Evolutionary conservation across 495 filamentous ascomycete species (phyloP).

Genomic region (Penicillium lividum): DNA sequence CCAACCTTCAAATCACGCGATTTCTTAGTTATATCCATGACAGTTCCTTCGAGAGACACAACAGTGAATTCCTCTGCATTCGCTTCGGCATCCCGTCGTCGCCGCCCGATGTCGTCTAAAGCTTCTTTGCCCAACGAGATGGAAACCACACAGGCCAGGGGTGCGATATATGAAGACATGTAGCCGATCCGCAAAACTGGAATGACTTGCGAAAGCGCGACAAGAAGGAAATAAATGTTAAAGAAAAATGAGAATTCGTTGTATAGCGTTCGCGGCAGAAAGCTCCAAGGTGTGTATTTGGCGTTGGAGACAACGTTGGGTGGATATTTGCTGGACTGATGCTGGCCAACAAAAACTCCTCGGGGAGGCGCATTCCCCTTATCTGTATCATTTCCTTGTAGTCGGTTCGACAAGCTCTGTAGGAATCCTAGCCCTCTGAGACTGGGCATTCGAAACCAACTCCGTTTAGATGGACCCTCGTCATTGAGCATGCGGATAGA

Average conservation of each 20-base stretch:
- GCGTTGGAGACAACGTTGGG: conserved; percentile 90
- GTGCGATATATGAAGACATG: conserved; percentile 90
- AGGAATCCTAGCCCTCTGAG: conserved; percentile 29
- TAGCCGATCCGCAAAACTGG: conserved; percentile 89
- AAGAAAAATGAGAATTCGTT: conserved; percentile 99
- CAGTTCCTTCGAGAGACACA: conserved; percentile 58
- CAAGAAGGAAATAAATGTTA: conserved; percentile 97
- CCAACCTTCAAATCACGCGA: conserved; percentile 92
- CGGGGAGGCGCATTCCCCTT: conserved; percentile 38
- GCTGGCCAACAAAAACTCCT: conserved; percentile 45
- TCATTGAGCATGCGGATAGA: conserved; percentile 34
- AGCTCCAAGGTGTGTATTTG: conserved; percentile 96
- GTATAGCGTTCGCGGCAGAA: conserved; percentile 90
- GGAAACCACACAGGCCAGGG: conserved; percentile 84
- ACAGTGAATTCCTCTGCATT: conserved; percentile 91
- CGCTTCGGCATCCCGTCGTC: conserved; percentile 86
- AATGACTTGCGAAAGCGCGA: conserved; percentile 90
- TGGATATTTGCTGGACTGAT: conserved; percentile 48
- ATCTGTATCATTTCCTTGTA: conserved; percentile 22
- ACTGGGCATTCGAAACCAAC: conserved; percentile 33
- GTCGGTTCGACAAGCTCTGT: conserved; percentile 19
- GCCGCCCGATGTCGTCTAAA: conserved; percentile 84
- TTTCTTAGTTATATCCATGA: conserved; percentile 67
- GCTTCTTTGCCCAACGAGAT: conserved; percentile 97
- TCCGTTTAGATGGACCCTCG: conserved; percentile 29